A percentile compares a stretch with the other conserved stretches of the same genome.
phyloP scores from a whole-genome alignment of 495 filamentous ascomycete genomes.

The Darksidea phi region DNA sequence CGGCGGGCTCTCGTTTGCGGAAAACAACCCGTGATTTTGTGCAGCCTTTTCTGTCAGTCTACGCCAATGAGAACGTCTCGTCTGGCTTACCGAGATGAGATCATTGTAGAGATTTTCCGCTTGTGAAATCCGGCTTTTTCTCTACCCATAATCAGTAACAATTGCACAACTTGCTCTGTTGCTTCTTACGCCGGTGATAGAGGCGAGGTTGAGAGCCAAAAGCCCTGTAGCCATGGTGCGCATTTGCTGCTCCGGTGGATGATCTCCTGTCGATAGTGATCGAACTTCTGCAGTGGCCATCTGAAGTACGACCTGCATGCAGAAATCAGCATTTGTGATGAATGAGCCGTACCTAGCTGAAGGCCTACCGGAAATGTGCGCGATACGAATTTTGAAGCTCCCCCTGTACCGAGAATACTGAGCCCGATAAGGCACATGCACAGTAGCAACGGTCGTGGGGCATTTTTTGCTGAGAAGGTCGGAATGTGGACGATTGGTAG shows the following conservation, averaged over 20 bases:
- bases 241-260: conserved; percentile 45
- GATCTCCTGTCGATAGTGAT: conserved; percentile 44
- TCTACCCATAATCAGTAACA: conserved; percentile 39
- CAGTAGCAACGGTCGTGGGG: conserved; percentile 47
- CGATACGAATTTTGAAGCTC: conserved; percentile 50
- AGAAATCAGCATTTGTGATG: conserved; percentile 19
- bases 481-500: conserved; percentile 55
- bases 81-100: conserved; percentile 49
- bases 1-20: conserved; percentile 49
- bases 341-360: neutral
- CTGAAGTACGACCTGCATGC: conserved; percentile 44
- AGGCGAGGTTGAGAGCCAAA: conserved; percentile 51
- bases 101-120: conserved; percentile 54
- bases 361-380: conserved; percentile 49
- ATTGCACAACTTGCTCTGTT: neutral
- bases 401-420: conserved; percentile 52
- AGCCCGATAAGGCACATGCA: conserved; percentile 56
- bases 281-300: conserved; percentile 47
- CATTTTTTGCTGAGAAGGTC: conserved; percentile 52
- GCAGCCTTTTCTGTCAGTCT: conserved; percentile 43
- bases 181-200: conserved; percentile 50
- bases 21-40: conserved; percentile 54
- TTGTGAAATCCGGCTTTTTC: conserved; percentile 49
- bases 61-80: neutral
- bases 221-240: conserved; percentile 51